phyloP scores from a whole-genome alignment of 768 basidiomycete species.

The Lentinula aciculospora region DNA sequence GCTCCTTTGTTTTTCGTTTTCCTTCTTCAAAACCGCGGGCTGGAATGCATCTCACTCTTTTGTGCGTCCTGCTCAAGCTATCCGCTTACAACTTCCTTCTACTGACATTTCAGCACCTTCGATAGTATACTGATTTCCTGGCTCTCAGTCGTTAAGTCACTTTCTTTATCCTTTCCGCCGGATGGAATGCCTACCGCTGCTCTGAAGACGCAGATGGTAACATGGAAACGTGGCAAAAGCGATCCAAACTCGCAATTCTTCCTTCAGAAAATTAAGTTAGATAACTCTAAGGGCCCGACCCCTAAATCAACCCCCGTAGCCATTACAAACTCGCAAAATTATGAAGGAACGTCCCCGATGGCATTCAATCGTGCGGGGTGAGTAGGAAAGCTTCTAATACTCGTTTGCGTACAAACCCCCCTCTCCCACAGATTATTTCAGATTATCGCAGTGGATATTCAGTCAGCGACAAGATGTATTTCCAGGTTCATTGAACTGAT shows the following conservation, averaged over 20 bases:
- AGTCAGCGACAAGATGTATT: background rate
- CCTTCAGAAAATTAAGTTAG: constrained; percentile 4
- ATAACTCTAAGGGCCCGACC: background rate
- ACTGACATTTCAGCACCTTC: background rate
- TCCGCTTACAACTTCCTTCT: background rate
- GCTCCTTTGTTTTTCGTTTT: background rate
- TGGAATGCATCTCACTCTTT: constrained; percentile 3
- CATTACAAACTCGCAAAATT: background rate
- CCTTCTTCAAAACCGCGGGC: background rate
- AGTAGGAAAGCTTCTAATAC: background rate
- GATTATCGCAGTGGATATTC: background rate
- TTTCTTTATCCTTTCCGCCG: constrained; percentile 3
- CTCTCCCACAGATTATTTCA: background rate
- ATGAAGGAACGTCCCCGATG: background rate
- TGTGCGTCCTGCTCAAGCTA: background rate
- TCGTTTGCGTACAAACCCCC: background rate
- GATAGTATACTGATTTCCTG: background rate
- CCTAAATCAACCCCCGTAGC: background rate
- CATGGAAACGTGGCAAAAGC: background rate
- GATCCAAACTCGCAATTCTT: constrained; percentile 1
- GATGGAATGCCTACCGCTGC: background rate
- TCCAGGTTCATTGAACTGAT: background rate
- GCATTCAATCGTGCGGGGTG: background rate
- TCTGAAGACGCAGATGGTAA: background rate
- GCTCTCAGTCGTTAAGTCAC: background rate